Percentiles rank a stretch among this genome's conserved stretches.
Conservation (phyloP, 805 yeast genomes). For the Naumovozyma castellii region DNA sequence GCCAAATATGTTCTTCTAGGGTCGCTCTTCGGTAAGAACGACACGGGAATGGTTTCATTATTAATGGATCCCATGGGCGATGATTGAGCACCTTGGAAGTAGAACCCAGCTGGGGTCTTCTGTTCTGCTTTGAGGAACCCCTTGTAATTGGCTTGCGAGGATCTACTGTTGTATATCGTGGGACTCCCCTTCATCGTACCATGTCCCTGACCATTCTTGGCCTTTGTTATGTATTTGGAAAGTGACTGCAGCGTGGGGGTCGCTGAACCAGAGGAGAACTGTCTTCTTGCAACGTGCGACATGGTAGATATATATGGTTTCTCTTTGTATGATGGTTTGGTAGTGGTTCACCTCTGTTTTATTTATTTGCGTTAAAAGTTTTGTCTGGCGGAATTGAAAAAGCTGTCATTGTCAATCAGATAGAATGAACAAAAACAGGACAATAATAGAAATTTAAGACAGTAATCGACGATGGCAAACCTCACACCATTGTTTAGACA, state of each 20-base stretch:
- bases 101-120: slow-evolving; percentile 48
- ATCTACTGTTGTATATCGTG: slow-evolving; percentile 41
- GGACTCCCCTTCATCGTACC: slow-evolving; percentile 13
- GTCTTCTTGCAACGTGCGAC: too few species aligned
- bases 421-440: not conserved
- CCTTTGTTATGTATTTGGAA: not conserved
- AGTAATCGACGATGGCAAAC: slow-evolving; percentile 22
- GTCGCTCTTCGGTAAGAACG: slow-evolving; percentile 56
- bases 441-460: not conserved
- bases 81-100: slow-evolving; percentile 56
- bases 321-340: too few species aligned
- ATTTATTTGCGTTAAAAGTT: too few species aligned
- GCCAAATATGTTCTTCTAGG: slow-evolving; percentile 38
- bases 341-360: too few species aligned
- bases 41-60: slow-evolving; percentile 49
- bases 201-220: not conserved
- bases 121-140: slow-evolving; percentile 27
- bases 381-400: not conserved
- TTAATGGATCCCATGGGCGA: slow-evolving; percentile 42
- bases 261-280: not conserved
- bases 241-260: not conserved
- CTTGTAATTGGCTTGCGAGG: slow-evolving; percentile 60
- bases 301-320: too few species aligned
- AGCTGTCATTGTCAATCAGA: not conserved
- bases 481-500: slow-evolving; percentile 23